Percentiles rank a stretch among this genome's conserved stretches.
Conservation (phyloP, 768 basidiomycete genomes). For the Psilocybe subaeruginosa region DNA sequence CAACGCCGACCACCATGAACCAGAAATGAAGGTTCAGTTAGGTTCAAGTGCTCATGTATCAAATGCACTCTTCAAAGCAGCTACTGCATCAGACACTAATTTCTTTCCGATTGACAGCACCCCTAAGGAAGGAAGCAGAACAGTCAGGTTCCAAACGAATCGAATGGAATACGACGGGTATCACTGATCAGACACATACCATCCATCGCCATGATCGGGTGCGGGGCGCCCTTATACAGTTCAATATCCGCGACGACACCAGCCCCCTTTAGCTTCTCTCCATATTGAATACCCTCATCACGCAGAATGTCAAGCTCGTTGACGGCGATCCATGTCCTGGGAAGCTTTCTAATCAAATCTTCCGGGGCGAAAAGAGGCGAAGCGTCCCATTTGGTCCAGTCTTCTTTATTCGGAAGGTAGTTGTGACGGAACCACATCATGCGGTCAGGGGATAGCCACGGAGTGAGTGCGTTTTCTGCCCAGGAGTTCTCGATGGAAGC, state of each 20-base stretch:
- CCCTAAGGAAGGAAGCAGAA: background rate
- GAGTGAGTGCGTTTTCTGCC: conserved; percentile 57
- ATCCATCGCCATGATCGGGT: conserved; percentile 78
- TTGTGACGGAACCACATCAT: conserved; percentile 78
- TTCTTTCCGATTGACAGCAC: conserved; percentile 32
- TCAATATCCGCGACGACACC: conserved; percentile 58
- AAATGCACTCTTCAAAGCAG: conserved; percentile 33
- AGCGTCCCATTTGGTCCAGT: conserved; percentile 67
- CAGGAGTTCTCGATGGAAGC: conserved; percentile 50
- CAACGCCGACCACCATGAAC: background rate
- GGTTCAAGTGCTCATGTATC: background rate
- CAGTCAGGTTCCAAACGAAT: background rate
- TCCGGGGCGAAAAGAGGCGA: conserved; percentile 74
- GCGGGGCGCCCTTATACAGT: conserved; percentile 67
- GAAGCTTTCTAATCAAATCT: conserved; percentile 49
- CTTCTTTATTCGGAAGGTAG: conserved; percentile 66
- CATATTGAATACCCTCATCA: conserved; percentile 69
- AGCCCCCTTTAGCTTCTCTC: conserved; percentile 51
- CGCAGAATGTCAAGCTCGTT: conserved; percentile 68
- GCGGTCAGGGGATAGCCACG: conserved; percentile 60
- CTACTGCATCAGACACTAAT: conserved; percentile 39
- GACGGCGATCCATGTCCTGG: conserved; percentile 64
- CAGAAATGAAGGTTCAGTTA: background rate
- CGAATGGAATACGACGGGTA: background rate
- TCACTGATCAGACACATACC: conserved; percentile 40